Evolutionary conservation across 352 stramenopile species (phyloP), one percentile per base, ranked within the genome.

Genomic region (Pythium insidiosum): DNA sequence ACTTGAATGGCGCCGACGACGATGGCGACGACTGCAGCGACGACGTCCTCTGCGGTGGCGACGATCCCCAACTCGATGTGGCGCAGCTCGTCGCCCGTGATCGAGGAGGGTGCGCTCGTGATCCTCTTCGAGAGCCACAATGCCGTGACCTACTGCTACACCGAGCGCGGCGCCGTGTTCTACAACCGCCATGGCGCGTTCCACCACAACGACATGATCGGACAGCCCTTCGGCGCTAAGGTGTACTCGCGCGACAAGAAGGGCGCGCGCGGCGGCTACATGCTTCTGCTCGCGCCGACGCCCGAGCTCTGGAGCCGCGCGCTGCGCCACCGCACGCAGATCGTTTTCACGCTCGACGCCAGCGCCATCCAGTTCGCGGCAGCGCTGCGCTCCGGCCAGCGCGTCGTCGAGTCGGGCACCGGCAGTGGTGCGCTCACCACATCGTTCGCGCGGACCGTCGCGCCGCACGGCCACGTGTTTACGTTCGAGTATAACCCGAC

Each of bases 401-500:
- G 77, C 28, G 88, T 97, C 11, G 78, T 97, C 19, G 96, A 99
- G 66, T 89, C 72, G 18, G 87, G 87, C 4, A 96, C 87, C 1
- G 87, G 87, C 29, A 97, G 81, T 37, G 94, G 92, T 7, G 92
- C 92, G 13, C 88, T 99, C 68, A 97, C 84, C 34, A 94, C 92
- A 53, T 86, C 78, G 21, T 90, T 98, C 35, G 68, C 93, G n/a
- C 74, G 83, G 25, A 92, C 83, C 0, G 94, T 97, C 26, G 73
- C 68, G 31, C 89, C 92, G 0, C 56, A 69, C n/a, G 91, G 93
- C 36, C 84, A 96, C 53, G 78, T 98, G 10, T 96, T 97, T 58
- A 98, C 94, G 10, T 99, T 98, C 58, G 97, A 99, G 71, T 99
- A 98, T 63, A 99, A 99, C 61, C 66, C 84, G 36, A 73, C 87